Percentiles rank a stretch among this genome's conserved stretches.
Conservation (phyloP, 2,329 filamentous ascomycete species). For the Aspergillus ochraceus region DNA sequence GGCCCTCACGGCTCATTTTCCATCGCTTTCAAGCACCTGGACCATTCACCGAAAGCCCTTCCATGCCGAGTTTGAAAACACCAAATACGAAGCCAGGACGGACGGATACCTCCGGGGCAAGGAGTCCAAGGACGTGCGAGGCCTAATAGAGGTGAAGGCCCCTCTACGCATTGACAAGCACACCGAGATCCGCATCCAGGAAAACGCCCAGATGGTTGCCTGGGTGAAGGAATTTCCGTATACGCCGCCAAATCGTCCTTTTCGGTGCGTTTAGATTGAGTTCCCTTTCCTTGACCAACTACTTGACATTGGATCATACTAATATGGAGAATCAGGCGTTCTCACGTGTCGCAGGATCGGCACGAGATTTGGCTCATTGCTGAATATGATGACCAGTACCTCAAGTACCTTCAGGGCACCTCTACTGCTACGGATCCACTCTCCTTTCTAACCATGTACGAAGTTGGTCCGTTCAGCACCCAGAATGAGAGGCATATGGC, state of each 20-base stretch:
- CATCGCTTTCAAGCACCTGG: not conserved
- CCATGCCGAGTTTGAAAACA: not conserved
- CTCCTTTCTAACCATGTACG: not conserved
- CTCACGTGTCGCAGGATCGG: not conserved
- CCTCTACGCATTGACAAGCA: not conserved
- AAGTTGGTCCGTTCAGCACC: not conserved
- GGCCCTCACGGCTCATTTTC: not conserved
- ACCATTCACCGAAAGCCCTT: not conserved
- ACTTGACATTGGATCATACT: not conserved
- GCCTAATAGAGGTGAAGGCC: not conserved
- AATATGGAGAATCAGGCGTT: not conserved
- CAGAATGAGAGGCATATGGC: not conserved
- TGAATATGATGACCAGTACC: not conserved
- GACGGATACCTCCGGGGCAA: not conserved
- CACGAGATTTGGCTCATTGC: not conserved
- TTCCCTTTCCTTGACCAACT: no score
- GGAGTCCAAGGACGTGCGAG: not conserved
- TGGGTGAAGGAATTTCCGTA: not conserved
- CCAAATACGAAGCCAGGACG: not conserved
- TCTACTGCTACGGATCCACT: not conserved
- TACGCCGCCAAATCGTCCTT: not conserved
- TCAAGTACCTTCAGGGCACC: not conserved
- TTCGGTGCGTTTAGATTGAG: not conserved
- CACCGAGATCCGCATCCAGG: not conserved
- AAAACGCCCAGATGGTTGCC: not conserved